Percentiles rank a stretch among this genome's conserved stretches.
Evolutionary conservation across 2,329 filamentous ascomycete species (phyloP).

Genomic region (Verticillium klebahnii): DNA sequence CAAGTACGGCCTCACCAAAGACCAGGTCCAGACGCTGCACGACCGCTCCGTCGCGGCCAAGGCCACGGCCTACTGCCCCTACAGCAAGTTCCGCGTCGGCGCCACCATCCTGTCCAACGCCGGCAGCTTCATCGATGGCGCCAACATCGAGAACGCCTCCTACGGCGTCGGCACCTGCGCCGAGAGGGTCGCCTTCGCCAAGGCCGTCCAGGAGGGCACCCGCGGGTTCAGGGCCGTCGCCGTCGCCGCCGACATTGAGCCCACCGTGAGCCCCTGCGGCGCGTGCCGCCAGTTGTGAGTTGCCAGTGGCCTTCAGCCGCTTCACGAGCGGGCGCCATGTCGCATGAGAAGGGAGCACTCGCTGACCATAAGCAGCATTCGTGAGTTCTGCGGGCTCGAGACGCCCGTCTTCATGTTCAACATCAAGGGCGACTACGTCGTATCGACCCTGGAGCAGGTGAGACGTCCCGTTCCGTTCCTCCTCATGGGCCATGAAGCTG

Average conservation of each 20-base stretch:
- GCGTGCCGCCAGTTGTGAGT: conserved; percentile 92
- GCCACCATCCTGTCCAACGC: conserved; percentile 62
- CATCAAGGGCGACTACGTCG: conserved; percentile 67
- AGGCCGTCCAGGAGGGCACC: conserved; percentile 62
- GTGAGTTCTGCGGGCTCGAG: conserved; percentile 66
- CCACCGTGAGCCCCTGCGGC: conserved; percentile 75
- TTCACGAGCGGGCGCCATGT: background rate
- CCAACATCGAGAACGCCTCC: conserved; percentile 88
- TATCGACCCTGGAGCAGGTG: conserved; percentile 65
- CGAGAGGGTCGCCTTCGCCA: conserved; percentile 83
- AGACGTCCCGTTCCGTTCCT: conserved; percentile 13
- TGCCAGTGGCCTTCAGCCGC: background rate
- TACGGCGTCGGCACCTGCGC: conserved; percentile 96
- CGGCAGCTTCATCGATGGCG: conserved; percentile 62
- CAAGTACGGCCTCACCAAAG: conserved; percentile 46
- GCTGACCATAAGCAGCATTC: conserved; percentile 48
- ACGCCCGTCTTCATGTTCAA: conserved; percentile 92
- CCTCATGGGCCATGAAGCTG: background rate
- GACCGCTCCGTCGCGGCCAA: conserved; percentile 66
- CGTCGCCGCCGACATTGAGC: conserved; percentile 73
- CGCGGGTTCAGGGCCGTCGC: conserved; percentile 70
- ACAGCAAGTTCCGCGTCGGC: conserved; percentile 89
- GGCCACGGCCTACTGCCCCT: conserved; percentile 80
- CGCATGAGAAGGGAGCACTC: background rate
- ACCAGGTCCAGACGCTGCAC: conserved; percentile 63